A percentile compares a stretch with the other conserved stretches of the same genome.
Evolutionary conservation across 116 monocot species (phyloP).

Genomic region (Papilionanthe hybrid): DNA sequence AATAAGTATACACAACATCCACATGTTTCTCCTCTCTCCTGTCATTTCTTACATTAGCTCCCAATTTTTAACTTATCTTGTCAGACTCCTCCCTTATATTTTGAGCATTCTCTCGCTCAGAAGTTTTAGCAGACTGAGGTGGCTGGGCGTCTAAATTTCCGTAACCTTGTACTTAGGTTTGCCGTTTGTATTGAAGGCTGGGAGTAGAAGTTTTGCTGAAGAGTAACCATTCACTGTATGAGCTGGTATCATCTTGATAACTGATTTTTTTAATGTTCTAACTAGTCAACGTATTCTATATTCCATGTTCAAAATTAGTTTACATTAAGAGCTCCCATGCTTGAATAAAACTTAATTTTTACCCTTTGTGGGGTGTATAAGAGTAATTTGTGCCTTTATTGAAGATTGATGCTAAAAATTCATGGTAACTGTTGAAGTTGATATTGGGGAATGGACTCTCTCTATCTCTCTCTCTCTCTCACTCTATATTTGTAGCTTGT

Average conservation of each 20-base stretch:
- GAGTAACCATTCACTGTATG: background rate
- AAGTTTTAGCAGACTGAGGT: background rate
- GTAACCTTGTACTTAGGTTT: background rate
- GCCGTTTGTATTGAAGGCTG: background rate
- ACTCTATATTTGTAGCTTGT: background rate
- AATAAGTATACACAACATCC: background rate
- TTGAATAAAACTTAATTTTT: background rate
- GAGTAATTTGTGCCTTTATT: background rate
- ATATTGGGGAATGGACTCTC: background rate
- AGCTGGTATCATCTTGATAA: background rate
- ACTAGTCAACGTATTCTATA: background rate
- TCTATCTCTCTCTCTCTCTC: background rate
- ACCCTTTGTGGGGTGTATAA: background rate
- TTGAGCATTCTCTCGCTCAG: background rate
- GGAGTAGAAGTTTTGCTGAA: background rate
- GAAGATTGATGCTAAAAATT: background rate
- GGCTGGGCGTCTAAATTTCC: background rate
- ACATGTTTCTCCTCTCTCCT: background rate
- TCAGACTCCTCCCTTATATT: background rate
- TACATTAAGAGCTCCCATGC: background rate
- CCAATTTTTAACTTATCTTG: background rate
- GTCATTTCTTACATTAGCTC: background rate
- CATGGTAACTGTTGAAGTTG: background rate
- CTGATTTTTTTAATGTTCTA: background rate
- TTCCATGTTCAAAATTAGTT: background rate